Percentiles rank a stretch among this genome's conserved stretches.
Conservation (phyloP, 129 eudicot genomes). For the Glebionis coronaria region DNA sequence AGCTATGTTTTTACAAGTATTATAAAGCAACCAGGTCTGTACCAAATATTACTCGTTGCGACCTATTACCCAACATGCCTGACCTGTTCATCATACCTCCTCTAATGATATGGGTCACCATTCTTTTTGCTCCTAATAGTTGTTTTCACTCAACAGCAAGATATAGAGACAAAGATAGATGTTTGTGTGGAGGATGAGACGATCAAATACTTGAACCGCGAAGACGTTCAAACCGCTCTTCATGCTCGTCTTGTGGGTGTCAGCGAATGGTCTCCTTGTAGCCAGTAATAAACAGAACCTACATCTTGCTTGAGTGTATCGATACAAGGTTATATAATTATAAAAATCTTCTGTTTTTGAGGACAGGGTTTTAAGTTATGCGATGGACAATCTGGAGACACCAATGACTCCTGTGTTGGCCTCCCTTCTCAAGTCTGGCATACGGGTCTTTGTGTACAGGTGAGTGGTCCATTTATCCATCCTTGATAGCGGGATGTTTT, state of each 20-base stretch:
- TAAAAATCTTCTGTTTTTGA: neutral
- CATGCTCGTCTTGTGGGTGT: constrained; percentile 57
- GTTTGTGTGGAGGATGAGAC: constrained; percentile 63
- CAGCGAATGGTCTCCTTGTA: constrained; percentile 42
- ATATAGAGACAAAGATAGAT: constrained; percentile 39
- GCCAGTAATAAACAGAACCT: constrained; percentile 33
- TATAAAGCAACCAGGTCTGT: neutral
- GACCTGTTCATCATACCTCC: neutral
- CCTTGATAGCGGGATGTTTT: too few relatives aligned
- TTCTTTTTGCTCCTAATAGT: neutral
- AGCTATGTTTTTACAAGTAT: neutral
- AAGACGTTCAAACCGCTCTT: constrained; percentile 58
- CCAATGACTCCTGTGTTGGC: constrained; percentile 48
- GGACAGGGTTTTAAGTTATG: constrained; percentile 38
- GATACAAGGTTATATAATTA: neutral
- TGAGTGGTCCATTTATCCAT: neutral
- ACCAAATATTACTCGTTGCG: neutral
- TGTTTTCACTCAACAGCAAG: constrained; percentile 31
- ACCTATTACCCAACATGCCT: neutral
- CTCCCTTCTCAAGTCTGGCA: constrained; percentile 46
- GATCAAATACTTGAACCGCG: constrained; percentile 42
- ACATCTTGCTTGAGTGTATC: constrained; percentile 3
- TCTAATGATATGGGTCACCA: neutral
- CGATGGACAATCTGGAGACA: constrained; percentile 35
- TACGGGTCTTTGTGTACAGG: constrained; percentile 71